Conservation (phyloP, 257 asterid species). For the Marsdenia floribunda region DNA sequence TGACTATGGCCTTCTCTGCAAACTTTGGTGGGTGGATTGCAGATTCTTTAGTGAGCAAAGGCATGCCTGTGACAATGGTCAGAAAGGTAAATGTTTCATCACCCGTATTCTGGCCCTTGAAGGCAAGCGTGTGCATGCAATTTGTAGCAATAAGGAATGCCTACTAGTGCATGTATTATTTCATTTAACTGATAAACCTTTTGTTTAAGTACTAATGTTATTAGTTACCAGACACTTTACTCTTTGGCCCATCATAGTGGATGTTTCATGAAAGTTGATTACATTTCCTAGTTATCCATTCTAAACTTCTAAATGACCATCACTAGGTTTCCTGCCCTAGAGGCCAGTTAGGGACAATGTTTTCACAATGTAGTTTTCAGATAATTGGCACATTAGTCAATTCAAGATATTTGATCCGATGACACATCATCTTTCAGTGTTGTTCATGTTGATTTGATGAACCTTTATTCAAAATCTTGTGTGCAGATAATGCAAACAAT, state of each 20-base stretch:
- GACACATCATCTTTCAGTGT: neutral
- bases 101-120: neutral
- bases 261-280: neutral
- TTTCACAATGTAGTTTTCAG: neutral
- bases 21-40: constrained; percentile 95
- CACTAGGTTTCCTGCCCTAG: neutral
- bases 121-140: neutral
- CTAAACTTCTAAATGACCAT: neutral
- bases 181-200: neutral
- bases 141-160: neutral
- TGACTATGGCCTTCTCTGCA: constrained; percentile 84
- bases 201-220: neutral
- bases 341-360: neutral
- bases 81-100: constrained; percentile 49
- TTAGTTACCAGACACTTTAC: neutral
- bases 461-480: constrained; percentile 7
- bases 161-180: neutral
- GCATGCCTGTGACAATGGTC: constrained; percentile 68
- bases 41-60: constrained; percentile 78
- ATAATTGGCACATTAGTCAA: neutral
- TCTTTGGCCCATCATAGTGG: neutral
- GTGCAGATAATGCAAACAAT: constrained; percentile 84
- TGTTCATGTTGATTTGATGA: constrained; percentile 5
- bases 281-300: neutral
- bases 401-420: neutral